Base-by-base conservation (phyloP, 2,329 filamentous ascomycete species). In the Pyrenochaeta sp. region DNA sequence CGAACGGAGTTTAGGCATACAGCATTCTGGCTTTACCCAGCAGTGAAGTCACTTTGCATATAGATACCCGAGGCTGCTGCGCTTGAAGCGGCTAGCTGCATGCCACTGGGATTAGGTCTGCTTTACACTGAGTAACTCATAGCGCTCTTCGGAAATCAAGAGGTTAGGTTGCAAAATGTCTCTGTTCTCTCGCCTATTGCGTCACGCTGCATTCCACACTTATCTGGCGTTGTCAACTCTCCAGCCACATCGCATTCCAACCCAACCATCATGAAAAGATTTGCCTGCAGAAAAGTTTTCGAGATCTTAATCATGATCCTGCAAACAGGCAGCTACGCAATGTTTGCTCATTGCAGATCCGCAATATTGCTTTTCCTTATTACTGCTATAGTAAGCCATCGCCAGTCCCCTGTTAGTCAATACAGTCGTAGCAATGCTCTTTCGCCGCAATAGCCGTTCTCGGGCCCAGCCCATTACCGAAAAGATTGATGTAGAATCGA, bases 191-290 rank as follows among this genome's bases (percentile, higher is more conserved):
- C 21, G 28, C 30, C 28, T 47, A 31, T 21, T 40, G 51, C 51
- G 44, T 54, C 51, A 55, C 39, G 37, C 43, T 46, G 55, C 55
- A 60, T 63, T 61, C 57, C 55, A n/a, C n/a, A n/a, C n/a, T n/a
- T n/a, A n/a, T n/a, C n/a, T n/a, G n/a, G n/a, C n/a, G n/a, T n/a
- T n/a, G n/a, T n/a, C n/a, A n/a, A n/a, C n/a, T n/a, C n/a, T n/a
- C 58, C 62, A 63, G 57, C 63, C 59, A 54, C 49, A 49, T 31
- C 34, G 30, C 65, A 65, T 67, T 64, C 63, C 58, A 35, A 45
- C 30, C 46, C 51, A 41, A 48, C 44, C 49, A 41, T 42, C 32
- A 15, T 34, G 17, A 28, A 28, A 15, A 8, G 14, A n/a, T 9
- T n/a, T 20, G 6, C 11, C 14, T 4, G 14, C 35, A 15, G 8